Evolutionary conservation across 371 early-diverging fungal genomes (phyloP), one percentile per base, ranked within the genome.

Genomic region (Chytridium lagenaria): DNA sequence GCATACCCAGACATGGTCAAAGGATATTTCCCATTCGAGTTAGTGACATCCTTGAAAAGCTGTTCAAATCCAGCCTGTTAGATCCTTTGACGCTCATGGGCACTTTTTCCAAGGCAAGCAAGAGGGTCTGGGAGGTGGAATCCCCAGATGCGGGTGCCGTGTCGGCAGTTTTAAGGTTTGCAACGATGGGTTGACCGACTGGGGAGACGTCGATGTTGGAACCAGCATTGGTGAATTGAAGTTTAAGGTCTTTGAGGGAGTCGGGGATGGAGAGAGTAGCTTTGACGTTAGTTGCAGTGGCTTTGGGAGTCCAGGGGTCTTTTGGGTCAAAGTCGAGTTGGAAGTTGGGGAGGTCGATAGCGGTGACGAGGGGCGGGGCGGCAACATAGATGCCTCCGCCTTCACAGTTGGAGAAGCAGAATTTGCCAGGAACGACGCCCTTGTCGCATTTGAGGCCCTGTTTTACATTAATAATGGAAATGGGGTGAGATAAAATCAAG

Each of bases 281-380:
- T 19, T 31, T 51, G 36, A 69, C 57, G 23, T 19, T 30, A 23
- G 51, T 16, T 15, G 69, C 34, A 7, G 69, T 16, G 5, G 39
- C 57, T n/a, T 16, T 5, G 22, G 69, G 69, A 30, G 31, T 50
- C 28, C 22, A 69, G 2, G 55, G 55, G 69, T 69, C 28, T 30
- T 12, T 23, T 3, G 69, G 39, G 55, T 69, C 57, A 38, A 69
- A 69, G 57, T 69, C 69, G 22, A 69, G 59, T 36, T 55, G 69
- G 69, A 69, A 69, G 55, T 2, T 15, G 30, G 55, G 23, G 39
- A 69, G 69, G 55, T 2, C 22, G 69, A 69, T 50, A 7, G 52
- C 22, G 12, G 51, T 69, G 37, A 69, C 57, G n/a, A 69, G 69
- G 57, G 19, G 19, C 16, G 69, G 37, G 55, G 39, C 52, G 38